Conservation (phyloP, 495 filamentous ascomycete species). For the Evansstolkia leycettana region DNA sequence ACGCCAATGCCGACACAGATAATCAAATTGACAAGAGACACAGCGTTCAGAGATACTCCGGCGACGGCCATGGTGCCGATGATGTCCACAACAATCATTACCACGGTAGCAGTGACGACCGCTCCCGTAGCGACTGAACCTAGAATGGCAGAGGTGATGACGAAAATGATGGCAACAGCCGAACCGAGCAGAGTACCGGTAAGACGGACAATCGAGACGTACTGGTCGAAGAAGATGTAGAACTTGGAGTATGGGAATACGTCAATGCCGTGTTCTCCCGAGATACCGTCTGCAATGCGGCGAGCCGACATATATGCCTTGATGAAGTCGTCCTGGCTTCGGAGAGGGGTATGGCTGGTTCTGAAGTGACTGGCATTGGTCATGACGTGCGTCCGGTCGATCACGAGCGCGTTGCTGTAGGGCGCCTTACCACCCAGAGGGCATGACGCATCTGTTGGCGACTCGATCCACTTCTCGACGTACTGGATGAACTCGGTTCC, state of each 20-base stretch:
- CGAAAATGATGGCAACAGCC: slow-evolving; percentile 70
- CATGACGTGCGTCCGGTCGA: slow-evolving; percentile 50
- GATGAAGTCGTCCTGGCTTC: slow-evolving; percentile 89
- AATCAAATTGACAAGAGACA: slow-evolving; percentile 91
- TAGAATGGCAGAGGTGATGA: slow-evolving; percentile 63
- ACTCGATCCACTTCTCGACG: slow-evolving; percentile 63
- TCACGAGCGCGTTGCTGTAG: slow-evolving; percentile 74
- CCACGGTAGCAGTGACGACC: slow-evolving; percentile 71
- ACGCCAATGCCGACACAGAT: slow-evolving; percentile 94
- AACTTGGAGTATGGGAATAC: slow-evolving; percentile 94
- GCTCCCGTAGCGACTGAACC: slow-evolving; percentile 74
- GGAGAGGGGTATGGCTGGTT: slow-evolving; percentile 72
- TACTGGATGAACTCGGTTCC: slow-evolving; percentile 83
- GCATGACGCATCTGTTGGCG: slow-evolving; percentile 72
- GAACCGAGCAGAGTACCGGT: slow-evolving; percentile 69
- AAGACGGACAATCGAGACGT: slow-evolving; percentile 68
- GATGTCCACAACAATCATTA: slow-evolving; percentile 91
- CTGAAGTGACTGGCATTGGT: slow-evolving; percentile 82
- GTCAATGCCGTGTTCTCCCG: slow-evolving; percentile 50
- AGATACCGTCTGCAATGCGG: slow-evolving; percentile 70
- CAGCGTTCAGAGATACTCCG: slow-evolving; percentile 85
- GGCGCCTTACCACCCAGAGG: slow-evolving; percentile 78
- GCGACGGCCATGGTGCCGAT: slow-evolving; percentile 86
- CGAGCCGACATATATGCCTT: slow-evolving; percentile 77
- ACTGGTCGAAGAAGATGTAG: slow-evolving; percentile 99